These are phyloP conservation scores for Saccharomyces hybrid DNA, from an alignment of 1,139 yeast genomes.

Conservation along the genomic window DNA sequence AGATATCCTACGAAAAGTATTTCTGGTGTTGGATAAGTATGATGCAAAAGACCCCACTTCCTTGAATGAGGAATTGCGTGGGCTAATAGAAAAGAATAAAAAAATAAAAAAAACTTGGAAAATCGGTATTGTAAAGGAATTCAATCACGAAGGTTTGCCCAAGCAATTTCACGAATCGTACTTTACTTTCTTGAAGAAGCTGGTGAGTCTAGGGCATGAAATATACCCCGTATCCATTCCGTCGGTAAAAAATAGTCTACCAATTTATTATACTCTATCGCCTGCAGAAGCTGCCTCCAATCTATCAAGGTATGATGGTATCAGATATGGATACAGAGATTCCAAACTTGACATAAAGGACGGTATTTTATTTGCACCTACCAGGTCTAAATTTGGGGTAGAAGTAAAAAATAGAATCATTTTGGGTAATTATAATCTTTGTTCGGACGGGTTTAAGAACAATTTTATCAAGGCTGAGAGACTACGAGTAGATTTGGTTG, in stretches of 20 bases:
- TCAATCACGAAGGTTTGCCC: constrained; percentile 50
- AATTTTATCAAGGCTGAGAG: constrained; percentile 73
- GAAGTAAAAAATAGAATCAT: constrained; percentile 81
- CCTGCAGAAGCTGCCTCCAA: constrained; percentile 95
- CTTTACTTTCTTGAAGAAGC: constrained; percentile 37
- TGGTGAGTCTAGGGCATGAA: constrained; percentile 47
- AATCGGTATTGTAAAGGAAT: constrained; percentile 70
- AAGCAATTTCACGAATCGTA: constrained; percentile 42
- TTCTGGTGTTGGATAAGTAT: constrained; percentile 44
- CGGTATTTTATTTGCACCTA: constrained; percentile 42
- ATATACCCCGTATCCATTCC: constrained; percentile 64
- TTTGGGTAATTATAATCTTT: constrained; percentile 78
- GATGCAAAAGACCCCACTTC: constrained; percentile 83
- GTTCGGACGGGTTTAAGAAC: constrained; percentile 63
- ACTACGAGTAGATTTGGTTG: constrained; percentile 50
- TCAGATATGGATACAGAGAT: constrained; percentile 65
- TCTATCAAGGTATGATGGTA: constrained; percentile 81
- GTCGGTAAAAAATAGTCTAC: constrained; percentile 56
- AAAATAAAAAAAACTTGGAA: constrained; percentile 26
- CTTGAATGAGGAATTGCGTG: constrained; percentile 37
- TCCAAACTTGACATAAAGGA: constrained; percentile 31
- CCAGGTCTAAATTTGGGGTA: constrained; percentile 60
- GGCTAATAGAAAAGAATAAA: constrained; percentile 20
- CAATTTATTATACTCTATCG: constrained; percentile 78
- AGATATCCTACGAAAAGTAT: constrained; percentile 42